Percentiles rank a stretch among this genome's conserved stretches.
These are phyloP conservation scores for Pontederia crassipes DNA, from an alignment of 176 grass and related monocot species.

Conservation along the genomic window DNA sequence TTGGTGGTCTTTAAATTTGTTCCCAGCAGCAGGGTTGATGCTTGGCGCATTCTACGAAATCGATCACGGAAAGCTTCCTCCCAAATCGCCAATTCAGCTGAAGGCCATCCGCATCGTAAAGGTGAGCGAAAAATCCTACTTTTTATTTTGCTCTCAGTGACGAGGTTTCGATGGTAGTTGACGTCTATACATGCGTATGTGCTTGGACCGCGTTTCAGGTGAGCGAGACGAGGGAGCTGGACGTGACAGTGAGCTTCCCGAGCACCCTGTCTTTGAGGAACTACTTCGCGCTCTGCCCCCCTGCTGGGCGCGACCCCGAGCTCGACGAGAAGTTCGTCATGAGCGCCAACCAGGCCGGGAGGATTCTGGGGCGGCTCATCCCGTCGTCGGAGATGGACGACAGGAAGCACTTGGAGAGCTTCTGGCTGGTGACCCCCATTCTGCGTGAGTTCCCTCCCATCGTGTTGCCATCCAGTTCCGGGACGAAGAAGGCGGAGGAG, in stretches of 20 bases:
- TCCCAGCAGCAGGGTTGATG: not conserved
- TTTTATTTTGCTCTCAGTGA: not conserved
- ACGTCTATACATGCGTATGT: not conserved
- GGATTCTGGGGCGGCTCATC: constrained; percentile 29
- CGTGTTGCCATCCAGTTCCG: not conserved
- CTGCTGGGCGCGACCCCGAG: constrained; percentile 29
- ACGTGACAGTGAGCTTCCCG: constrained; percentile 69
- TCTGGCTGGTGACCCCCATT: constrained; percentile 36
- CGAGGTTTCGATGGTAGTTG: not conserved
- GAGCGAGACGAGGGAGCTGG: constrained; percentile 37
- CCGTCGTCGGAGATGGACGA: constrained; percentile 21
- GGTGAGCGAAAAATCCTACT: constrained; percentile 8
- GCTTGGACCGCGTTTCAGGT: constrained; percentile 23
- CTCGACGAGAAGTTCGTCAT: constrained; percentile 79
- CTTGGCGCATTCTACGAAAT: constrained; percentile 63
- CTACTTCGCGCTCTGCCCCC: constrained; percentile 39
- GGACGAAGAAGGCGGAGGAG: not conserved
- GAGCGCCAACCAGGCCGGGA: constrained; percentile 54
- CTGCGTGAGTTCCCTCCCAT: constrained; percentile 20
- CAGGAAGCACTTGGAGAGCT: constrained; percentile 40
- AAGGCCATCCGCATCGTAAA: constrained; percentile 63
- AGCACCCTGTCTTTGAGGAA: constrained; percentile 32
- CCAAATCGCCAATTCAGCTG: constrained; percentile 64
- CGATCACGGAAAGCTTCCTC: constrained; percentile 61
- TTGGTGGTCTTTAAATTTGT: not conserved